phyloP scores from a whole-genome alignment of 768 basidiomycete genomes.

The Leccinum fibrillosum region DNA sequence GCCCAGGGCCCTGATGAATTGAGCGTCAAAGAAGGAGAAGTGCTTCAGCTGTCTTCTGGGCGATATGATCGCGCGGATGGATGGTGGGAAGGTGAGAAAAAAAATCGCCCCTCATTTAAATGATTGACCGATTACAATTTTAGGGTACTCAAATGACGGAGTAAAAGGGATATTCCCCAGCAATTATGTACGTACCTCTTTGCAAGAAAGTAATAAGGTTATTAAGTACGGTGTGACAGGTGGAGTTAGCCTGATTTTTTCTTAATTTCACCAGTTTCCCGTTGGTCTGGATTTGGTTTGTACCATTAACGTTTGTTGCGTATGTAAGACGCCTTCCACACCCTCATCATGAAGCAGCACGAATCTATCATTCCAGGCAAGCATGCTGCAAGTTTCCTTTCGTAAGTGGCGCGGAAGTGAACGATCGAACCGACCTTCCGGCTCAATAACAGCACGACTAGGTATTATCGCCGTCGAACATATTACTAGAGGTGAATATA shows the following conservation, averaged over 20 bases:
- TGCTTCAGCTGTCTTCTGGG: constrained; percentile 62
- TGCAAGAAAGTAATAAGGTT: constrained; percentile 16
- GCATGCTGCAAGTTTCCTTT: constrained; percentile 21
- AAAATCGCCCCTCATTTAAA: constrained; percentile 15
- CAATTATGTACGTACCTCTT: constrained; percentile 66
- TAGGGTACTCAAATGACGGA: constrained; percentile 60
- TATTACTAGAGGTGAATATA: constrained; percentile 22
- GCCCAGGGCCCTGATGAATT: constrained; percentile 75
- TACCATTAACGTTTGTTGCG: constrained; percentile 18
- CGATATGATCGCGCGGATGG: constrained; percentile 66
- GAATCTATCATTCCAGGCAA: constrained; percentile 14
- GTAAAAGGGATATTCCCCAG: constrained; percentile 82
- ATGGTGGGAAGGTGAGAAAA: constrained; percentile 79
- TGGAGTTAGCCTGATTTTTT: constrained; percentile 41
- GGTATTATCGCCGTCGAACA: constrained; percentile 12
- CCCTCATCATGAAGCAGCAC: constrained; percentile 15
- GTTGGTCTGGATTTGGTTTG: constrained; percentile 9
- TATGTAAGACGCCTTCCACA: constrained; percentile 24
- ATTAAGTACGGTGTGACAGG: constrained; percentile 36
- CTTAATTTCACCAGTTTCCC: neutral
- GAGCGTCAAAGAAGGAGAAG: constrained; percentile 54
- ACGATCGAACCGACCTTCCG: constrained; percentile 18
- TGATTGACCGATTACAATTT: constrained; percentile 25
- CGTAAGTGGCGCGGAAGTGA: constrained; percentile 34
- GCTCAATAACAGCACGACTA: constrained; percentile 14